phyloP scores from a whole-genome alignment of 2,329 filamentous ascomycete species.

The Clarireedia paspali region DNA sequence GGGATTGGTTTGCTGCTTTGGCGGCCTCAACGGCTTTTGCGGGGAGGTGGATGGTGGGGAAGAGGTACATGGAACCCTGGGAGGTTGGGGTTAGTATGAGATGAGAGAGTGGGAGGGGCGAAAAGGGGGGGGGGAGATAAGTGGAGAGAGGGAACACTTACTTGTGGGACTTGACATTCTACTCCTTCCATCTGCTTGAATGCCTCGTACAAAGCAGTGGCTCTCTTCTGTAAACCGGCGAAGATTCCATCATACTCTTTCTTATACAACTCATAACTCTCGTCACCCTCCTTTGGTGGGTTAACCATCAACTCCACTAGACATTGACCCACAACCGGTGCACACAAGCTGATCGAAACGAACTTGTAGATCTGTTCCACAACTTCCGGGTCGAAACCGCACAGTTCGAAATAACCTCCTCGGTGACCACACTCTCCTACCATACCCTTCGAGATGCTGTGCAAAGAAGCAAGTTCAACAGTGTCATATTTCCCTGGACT shows the following conservation, averaged over 20 bases:
- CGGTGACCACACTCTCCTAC: slow-evolving; percentile 97
- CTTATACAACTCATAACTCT: slow-evolving; percentile 76
- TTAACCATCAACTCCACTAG: slow-evolving; percentile 97
- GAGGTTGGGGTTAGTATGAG: background rate
- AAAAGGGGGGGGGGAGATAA: slow-evolving; percentile 23
- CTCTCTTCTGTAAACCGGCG: slow-evolving; percentile 68
- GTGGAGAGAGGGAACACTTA: slow-evolving; percentile 20
- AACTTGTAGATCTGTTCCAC: slow-evolving; percentile 97
- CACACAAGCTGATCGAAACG: slow-evolving; percentile 92
- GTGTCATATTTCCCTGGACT: slow-evolving; percentile 69
- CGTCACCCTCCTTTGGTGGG: slow-evolving; percentile 75
- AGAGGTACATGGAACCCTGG: slow-evolving; percentile 97
- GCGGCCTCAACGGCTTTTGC: slow-evolving; percentile 71
- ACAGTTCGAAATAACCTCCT: slow-evolving; percentile 94
- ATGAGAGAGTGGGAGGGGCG: background rate
- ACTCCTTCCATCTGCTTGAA: slow-evolving; percentile 96
- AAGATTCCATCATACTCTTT: slow-evolving; percentile 81
- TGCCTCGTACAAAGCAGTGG: slow-evolving; percentile 77
- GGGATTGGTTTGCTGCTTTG: slow-evolving; percentile 58
- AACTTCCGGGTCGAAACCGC: slow-evolving; percentile 79
- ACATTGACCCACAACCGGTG: slow-evolving; percentile 92
- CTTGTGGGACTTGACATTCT: slow-evolving; percentile 73
- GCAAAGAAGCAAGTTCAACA: slow-evolving; percentile 84
- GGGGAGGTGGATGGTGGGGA: slow-evolving; percentile 83
- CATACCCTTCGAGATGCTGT: slow-evolving; percentile 97